Conservation (phyloP, 2,329 filamentous ascomycete species). For the Neonectria coccinea region DNA sequence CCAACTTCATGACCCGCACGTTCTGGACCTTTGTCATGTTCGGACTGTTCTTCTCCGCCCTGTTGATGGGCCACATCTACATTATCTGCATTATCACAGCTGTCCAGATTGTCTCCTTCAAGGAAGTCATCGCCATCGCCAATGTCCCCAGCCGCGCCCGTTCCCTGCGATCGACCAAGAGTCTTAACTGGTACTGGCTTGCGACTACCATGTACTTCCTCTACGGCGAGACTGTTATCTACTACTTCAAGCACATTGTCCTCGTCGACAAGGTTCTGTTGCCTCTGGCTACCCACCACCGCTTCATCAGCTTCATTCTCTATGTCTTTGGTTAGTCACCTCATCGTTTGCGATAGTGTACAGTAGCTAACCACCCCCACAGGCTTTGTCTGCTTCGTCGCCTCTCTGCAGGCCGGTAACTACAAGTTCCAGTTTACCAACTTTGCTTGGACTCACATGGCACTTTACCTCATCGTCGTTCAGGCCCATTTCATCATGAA, state of each 20-base stretch:
- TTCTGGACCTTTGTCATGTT: constrained; percentile 99
- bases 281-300: constrained; percentile 94
- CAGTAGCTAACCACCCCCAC: constrained; percentile 33
- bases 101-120: constrained; percentile 97
- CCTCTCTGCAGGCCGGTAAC: constrained; percentile 91
- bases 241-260: constrained; percentile 99
- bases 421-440: constrained; percentile 99
- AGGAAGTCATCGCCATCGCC: constrained; percentile 98
- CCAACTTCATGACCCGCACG: constrained; percentile 95
- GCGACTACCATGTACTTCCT: constrained; percentile 99
- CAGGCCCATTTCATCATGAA: constrained; percentile 99
- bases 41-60: constrained; percentile 86
- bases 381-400: constrained; percentile 99
- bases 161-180: constrained; percentile 93
- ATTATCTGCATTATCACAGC: constrained; percentile 93
- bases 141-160: constrained; percentile 93
- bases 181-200: constrained; percentile 98
- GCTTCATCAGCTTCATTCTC: constrained; percentile 98
- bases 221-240: constrained; percentile 98
- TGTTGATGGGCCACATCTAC: constrained; percentile 98
- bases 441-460: constrained; percentile 99
- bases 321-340: constrained; percentile 84
- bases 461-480: constrained; percentile 95
- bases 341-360: not conserved
- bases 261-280: constrained; percentile 93